These are phyloP conservation scores for Pseudogymnoascus sp. DNA, from an alignment of 2,329 filamentous ascomycete genomes.

Conservation along the genomic window DNA sequence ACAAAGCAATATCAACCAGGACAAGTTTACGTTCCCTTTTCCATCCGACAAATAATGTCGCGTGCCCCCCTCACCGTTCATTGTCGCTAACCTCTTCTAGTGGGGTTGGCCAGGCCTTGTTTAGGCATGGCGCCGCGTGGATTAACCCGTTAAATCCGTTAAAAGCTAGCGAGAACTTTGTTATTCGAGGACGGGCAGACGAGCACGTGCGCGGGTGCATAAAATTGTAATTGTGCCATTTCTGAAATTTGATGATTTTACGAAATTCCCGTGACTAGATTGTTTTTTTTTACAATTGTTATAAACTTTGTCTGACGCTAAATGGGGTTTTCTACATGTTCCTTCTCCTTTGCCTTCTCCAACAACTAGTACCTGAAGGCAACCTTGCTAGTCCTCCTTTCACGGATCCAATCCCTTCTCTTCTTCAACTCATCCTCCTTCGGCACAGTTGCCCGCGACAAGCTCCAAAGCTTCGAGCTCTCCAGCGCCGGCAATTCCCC, in stretches of 20 bases:
- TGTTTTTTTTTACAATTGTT: neutral
- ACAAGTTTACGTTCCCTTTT: constrained; percentile 8
- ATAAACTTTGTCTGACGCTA: neutral
- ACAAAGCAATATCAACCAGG: constrained; percentile 4
- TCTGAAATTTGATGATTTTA: neutral
- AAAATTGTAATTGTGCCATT: neutral
- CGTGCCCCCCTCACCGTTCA: constrained; percentile 6
- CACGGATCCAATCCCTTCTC: neutral
- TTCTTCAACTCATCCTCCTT: neutral
- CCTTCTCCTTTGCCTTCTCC: neutral
- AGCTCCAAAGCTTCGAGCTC: neutral
- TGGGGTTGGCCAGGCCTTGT: neutral
- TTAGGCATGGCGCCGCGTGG: neutral
- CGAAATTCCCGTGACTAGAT: neutral
- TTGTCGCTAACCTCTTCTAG: neutral
- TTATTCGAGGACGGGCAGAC: constrained; percentile 2
- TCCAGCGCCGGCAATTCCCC: neutral
- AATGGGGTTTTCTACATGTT: neutral
- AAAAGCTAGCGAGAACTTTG: neutral
- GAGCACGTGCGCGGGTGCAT: neutral
- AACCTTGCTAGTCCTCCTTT: neutral
- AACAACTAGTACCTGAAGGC: constrained; percentile 2
- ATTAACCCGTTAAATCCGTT: constrained; percentile 2
- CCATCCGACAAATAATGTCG: constrained; percentile 1
- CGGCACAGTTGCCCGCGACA: neutral